Conservation (phyloP, 208 protist genomes). For the Trypanosoma vivax region DNA sequence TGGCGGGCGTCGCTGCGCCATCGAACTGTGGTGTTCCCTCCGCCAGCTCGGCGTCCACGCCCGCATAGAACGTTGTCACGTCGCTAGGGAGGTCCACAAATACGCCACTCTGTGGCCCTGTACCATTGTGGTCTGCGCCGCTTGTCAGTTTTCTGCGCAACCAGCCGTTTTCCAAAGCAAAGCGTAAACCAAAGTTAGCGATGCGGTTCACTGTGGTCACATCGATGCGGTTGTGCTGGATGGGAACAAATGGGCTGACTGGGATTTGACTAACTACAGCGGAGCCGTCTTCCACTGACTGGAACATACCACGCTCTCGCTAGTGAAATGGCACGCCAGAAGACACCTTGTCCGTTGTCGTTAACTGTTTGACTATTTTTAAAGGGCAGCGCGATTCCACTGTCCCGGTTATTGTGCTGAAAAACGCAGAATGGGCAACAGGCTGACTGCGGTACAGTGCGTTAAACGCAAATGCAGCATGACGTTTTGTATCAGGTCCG, state of each 20-base stretch:
- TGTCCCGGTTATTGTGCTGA: no score
- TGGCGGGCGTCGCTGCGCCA: slow-evolving; percentile 27
- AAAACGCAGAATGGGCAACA: no score
- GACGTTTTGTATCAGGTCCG: no score
- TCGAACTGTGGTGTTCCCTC: slow-evolving; percentile 22
- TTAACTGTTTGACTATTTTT: slow-evolving; percentile 1
- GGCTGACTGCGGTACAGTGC: no score
- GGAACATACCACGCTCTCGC: slow-evolving; percentile 24
- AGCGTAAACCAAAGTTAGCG: slow-evolving; percentile 42
- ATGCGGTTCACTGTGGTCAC: slow-evolving; percentile 42
- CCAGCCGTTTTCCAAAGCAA: slow-evolving; percentile 62
- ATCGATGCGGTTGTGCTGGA: slow-evolving; percentile 56
- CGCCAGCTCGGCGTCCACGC: slow-evolving; percentile 34
- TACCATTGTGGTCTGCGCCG: background rate
- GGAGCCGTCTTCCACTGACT: slow-evolving; percentile 29
- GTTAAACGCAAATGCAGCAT: no score
- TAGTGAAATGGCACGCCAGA: no score
- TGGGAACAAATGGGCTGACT: slow-evolving; percentile 43
- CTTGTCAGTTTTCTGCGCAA: slow-evolving; percentile 5
- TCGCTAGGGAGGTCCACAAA: slow-evolving; percentile 16
- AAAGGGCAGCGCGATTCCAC: no score
- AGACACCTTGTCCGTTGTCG: background rate
- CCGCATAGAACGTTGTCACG: slow-evolving; percentile 57
- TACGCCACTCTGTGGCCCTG: slow-evolving; percentile 15
- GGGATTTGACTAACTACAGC: slow-evolving; percentile 44